A percentile compares a stretch with the other conserved stretches of the same genome.
phyloP scores from a whole-genome alignment of 2,329 filamentous ascomycete genomes.

The Hypomyces perniciosus region DNA sequence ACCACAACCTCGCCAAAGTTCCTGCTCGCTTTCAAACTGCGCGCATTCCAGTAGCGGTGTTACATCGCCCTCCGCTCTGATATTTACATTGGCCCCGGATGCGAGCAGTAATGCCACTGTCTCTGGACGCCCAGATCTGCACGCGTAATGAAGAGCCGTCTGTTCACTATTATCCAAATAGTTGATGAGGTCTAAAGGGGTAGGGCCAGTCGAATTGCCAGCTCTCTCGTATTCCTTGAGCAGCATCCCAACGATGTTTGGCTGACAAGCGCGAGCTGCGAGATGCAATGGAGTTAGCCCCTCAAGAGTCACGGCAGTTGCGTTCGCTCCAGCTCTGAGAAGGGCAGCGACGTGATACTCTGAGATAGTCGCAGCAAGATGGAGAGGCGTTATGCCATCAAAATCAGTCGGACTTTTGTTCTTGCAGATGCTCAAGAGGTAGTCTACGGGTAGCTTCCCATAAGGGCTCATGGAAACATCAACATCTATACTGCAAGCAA shows the following conservation, averaged over 20 bases:
- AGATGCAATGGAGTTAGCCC: conserved; percentile 34
- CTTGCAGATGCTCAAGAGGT: conserved; percentile 14
- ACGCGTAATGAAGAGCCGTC: conserved; percentile 21
- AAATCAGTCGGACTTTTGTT: conserved; percentile 7
- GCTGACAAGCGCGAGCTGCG: conserved; percentile 26
- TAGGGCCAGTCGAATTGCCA: neutral
- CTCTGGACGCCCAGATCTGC: conserved; percentile 16
- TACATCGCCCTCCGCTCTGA: neutral
- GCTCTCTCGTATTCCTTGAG: conserved; percentile 9
- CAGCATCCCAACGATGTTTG: conserved; percentile 27
- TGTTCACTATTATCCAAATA: no score
- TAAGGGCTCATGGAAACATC: neutral
- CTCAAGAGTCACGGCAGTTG: conserved; percentile 23
- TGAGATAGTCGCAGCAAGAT: conserved; percentile 19
- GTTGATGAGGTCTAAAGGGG: neutral
- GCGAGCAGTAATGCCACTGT: conserved; percentile 18
- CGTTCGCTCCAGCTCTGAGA: conserved; percentile 31
- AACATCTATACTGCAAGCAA: conserved; percentile 11
- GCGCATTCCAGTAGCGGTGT: conserved; percentile 11
- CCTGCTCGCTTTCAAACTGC: conserved; percentile 9
- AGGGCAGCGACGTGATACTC: conserved; percentile 21
- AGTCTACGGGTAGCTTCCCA: conserved; percentile 8
- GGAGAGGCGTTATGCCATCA: conserved; percentile 20
- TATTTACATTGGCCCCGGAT: conserved; percentile 14
- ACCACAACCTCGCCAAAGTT: neutral